These are phyloP conservation scores for Trichoderma gamsii DNA, from an alignment of 495 filamentous ascomycete species.

Conservation along the genomic window DNA sequence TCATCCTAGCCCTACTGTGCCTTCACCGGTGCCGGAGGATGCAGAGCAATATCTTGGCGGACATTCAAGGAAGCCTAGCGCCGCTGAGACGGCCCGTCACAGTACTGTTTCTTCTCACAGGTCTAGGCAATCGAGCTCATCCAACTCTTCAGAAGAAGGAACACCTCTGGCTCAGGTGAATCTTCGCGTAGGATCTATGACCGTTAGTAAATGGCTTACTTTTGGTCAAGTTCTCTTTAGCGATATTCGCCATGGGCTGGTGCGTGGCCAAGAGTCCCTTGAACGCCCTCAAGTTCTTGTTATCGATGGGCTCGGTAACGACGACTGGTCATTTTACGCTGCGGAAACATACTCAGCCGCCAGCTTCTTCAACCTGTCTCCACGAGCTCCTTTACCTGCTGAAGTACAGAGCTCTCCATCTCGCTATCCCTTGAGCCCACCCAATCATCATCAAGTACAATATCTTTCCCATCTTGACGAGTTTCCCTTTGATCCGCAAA, in stretches of 20 bases:
- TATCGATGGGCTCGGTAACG: slow-evolving; percentile 75
- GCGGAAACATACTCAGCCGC: slow-evolving; percentile 84
- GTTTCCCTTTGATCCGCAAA: slow-evolving; percentile 83
- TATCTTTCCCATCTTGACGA: slow-evolving; percentile 59
- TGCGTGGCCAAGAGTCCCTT: slow-evolving; percentile 37
- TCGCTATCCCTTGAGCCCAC: slow-evolving; percentile 53
- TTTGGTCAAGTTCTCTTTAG: slow-evolving; percentile 94
- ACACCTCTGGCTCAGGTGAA: slow-evolving; percentile 68
- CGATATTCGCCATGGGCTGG: slow-evolving; percentile 75
- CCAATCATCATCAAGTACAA: slow-evolving; percentile 81
- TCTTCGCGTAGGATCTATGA: slow-evolving; percentile 69
- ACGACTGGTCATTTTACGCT: slow-evolving; percentile 98
- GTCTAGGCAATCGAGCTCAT: slow-evolving; percentile 39
- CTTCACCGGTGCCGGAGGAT: slow-evolving; percentile 6
- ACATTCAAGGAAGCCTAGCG: slow-evolving; percentile 9
- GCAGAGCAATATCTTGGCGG: neutral
- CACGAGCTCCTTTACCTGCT: slow-evolving; percentile 37
- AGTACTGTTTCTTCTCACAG: slow-evolving; percentile 27
- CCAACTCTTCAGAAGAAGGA: slow-evolving; percentile 40
- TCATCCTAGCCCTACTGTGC: slow-evolving; percentile 22
- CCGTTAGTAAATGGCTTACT: slow-evolving; percentile 72
- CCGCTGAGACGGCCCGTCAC: slow-evolving; percentile 14
- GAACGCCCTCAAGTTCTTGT: slow-evolving; percentile 68
- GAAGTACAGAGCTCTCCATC: slow-evolving; percentile 30
- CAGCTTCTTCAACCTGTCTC: slow-evolving; percentile 77